Percentiles rank a stretch among this genome's conserved stretches.
phyloP scores from a whole-genome alignment of 257 asterid genomes.

The Lithospermum erythrorhizon region DNA sequence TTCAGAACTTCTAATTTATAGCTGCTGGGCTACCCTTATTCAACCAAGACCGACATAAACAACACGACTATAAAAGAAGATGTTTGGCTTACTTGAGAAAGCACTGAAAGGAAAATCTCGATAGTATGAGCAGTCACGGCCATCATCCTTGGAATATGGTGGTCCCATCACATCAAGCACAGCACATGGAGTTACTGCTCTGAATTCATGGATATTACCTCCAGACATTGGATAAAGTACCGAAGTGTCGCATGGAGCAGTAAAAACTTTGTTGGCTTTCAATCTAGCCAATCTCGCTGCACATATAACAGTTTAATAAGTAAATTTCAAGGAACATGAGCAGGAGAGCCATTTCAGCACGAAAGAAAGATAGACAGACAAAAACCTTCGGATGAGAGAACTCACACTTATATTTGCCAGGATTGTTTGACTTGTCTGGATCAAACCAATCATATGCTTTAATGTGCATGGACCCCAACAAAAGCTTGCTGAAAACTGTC shows the following conservation, averaged over 20 bases:
- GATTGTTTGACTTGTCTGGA: constrained; percentile 7
- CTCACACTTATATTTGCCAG: constrained; percentile 30
- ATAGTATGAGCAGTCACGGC: constrained; percentile 60
- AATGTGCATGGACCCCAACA: constrained; percentile 69
- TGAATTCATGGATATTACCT: constrained; percentile 78
- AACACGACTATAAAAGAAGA: background rate
- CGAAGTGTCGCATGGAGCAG: constrained; percentile 53
- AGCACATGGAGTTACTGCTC: constrained; percentile 72
- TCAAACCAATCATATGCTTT: constrained; percentile 73
- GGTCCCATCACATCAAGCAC: constrained; percentile 80
- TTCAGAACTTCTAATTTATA: too few relatives aligned
- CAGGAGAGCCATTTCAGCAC: background rate
- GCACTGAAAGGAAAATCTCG: constrained; percentile 27
- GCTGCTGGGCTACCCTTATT: too few relatives aligned
- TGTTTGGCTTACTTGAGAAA: constrained; percentile 20
- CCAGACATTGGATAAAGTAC: constrained; percentile 78
- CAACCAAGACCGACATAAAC: too few relatives aligned
- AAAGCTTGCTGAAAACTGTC: constrained; percentile 89
- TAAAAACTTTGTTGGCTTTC: constrained; percentile 37
- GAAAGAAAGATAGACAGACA: too few relatives aligned
- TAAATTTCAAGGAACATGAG: background rate
- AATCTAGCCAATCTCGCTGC: constrained; percentile 52
- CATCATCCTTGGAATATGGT: constrained; percentile 59
- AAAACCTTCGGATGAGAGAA: background rate
- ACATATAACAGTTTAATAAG: background rate